Conservation (phyloP, 1,284 basidiomycete species). For the Ceratorhiza oryzae-sativae region DNA sequence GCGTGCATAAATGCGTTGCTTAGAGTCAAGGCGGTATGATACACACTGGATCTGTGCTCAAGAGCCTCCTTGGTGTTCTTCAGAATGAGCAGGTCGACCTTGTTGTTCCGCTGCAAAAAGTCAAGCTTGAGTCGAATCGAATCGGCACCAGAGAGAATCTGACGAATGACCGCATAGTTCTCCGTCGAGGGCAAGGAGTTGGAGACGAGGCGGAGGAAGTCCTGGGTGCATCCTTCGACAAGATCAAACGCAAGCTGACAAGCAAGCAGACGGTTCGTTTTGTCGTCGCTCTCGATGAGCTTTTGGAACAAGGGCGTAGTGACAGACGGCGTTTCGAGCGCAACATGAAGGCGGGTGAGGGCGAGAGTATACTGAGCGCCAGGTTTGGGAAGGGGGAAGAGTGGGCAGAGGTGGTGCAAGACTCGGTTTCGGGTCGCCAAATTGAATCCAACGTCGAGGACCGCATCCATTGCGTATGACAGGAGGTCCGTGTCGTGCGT, state of each 20-base stretch:
- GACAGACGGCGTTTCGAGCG: constrained; percentile 77
- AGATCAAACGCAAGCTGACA: constrained; percentile 96
- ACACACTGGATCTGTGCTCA: constrained; percentile 94
- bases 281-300: constrained; percentile 59
- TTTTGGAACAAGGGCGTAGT: constrained; percentile 75
- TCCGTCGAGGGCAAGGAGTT: constrained; percentile 47
- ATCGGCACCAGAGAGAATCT: constrained; percentile 86
- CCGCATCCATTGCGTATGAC: constrained; percentile 89
- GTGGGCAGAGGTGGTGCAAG: constrained; percentile 82
- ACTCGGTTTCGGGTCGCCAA: constrained; percentile 78
- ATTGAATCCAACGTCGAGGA: constrained; percentile 82
- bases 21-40: constrained; percentile 92
- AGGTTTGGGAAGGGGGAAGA: constrained; percentile 76
- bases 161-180: constrained; percentile 74
- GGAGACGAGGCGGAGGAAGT: constrained; percentile 68
- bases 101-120: constrained; percentile 93
- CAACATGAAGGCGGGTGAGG: constrained; percentile 87
- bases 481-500: constrained; percentile 79
- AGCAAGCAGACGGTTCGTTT: constrained; percentile 75
- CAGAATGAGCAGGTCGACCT: constrained; percentile 87
- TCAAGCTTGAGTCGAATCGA: constrained; percentile 91
- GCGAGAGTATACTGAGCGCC: constrained; percentile 76
- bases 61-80: constrained; percentile 92
- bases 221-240: constrained; percentile 90
- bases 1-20: constrained; percentile 97